Evolutionary conservation across 1,284 basidiomycete species (phyloP).

Genomic region (Leccinum pallidistipes): DNA sequence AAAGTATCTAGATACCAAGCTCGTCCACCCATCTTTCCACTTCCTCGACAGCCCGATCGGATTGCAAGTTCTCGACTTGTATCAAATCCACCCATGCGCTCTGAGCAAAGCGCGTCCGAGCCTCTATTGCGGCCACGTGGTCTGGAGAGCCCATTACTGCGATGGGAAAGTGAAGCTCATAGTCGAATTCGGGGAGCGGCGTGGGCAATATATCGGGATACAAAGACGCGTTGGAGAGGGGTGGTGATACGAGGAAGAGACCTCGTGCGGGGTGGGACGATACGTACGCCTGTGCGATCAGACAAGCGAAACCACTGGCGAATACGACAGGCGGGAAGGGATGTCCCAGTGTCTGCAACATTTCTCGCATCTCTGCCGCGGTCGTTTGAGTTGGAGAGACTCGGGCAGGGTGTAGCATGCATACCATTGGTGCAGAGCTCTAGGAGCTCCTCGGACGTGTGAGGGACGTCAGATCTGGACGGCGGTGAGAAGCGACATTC

Average conservation of each 20-base stretch:
- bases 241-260: constrained; percentile 60
- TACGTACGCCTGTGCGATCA: constrained; percentile 67
- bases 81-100: constrained; percentile 40
- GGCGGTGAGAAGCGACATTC: constrained; percentile 51
- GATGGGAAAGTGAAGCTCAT: constrained; percentile 65
- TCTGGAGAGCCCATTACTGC: constrained; percentile 45
- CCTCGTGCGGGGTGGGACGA: constrained; percentile 63
- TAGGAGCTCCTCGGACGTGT: constrained; percentile 38
- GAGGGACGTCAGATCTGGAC: constrained; percentile 14
- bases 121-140: constrained; percentile 36
- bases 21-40: constrained; percentile 48
- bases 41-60: constrained; percentile 33
- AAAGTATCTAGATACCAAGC: constrained; percentile 39
- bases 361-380: constrained; percentile 41
- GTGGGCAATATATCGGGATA: constrained; percentile 39
- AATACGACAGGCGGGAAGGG: constrained; percentile 68
- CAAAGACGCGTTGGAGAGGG: constrained; percentile 42
- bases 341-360: constrained; percentile 46
- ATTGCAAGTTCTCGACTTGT: constrained; percentile 35
- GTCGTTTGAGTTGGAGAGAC: neutral
- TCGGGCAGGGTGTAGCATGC: constrained; percentile 5
- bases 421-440: constrained; percentile 42
- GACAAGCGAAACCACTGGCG: constrained; percentile 42
- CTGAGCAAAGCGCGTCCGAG: constrained; percentile 39
- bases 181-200: constrained; percentile 51